Percentiles rank a stretch among this genome's conserved stretches.
Evolutionary conservation across 1,139 yeast species (phyloP).

Genomic region (Torulaspora globosa): DNA sequence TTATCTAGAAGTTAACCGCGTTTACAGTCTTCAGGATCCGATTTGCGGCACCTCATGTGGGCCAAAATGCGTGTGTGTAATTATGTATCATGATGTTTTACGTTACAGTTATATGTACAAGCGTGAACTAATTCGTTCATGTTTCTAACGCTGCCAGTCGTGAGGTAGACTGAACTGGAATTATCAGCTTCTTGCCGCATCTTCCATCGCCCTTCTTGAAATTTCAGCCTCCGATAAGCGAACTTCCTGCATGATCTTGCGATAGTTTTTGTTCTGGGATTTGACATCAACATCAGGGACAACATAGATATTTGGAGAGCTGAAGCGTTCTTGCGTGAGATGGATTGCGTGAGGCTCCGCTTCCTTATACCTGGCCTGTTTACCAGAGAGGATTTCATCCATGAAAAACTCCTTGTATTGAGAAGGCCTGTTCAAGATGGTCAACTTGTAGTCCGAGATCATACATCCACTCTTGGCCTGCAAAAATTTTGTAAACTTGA

Average conservation of each 20-base stretch:
- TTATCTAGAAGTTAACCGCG: no score
- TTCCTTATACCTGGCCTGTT: constrained; percentile 48
- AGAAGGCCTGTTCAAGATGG: constrained; percentile 47
- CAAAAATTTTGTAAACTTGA: constrained; percentile 52
- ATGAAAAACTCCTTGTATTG: constrained; percentile 46
- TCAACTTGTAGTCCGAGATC: constrained; percentile 60
- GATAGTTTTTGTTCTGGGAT: constrained; percentile 42
- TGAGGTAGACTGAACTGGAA: neutral
- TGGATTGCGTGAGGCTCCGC: constrained; percentile 74
- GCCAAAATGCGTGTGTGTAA: neutral
- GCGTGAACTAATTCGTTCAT: neutral
- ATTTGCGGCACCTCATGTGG: neutral
- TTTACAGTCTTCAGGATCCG: no score
- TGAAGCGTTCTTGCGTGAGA: constrained; percentile 46
- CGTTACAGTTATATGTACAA: constrained; percentile 3
- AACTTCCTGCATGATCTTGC: constrained; percentile 28
- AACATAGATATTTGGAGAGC: constrained; percentile 48
- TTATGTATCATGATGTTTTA: neutral
- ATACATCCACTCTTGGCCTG: constrained; percentile 59
- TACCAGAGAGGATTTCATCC: constrained; percentile 45
- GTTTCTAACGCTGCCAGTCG: neutral
- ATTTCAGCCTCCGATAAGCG: constrained; percentile 40
- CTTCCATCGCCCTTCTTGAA: constrained; percentile 39
- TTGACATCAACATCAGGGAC: constrained; percentile 42
- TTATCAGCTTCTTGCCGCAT: constrained; percentile 28